Evolutionary conservation across 1,284 basidiomycete species (phyloP), one percentile per base, ranked within the genome.

Genomic region (Vanrija sp.): DNA sequence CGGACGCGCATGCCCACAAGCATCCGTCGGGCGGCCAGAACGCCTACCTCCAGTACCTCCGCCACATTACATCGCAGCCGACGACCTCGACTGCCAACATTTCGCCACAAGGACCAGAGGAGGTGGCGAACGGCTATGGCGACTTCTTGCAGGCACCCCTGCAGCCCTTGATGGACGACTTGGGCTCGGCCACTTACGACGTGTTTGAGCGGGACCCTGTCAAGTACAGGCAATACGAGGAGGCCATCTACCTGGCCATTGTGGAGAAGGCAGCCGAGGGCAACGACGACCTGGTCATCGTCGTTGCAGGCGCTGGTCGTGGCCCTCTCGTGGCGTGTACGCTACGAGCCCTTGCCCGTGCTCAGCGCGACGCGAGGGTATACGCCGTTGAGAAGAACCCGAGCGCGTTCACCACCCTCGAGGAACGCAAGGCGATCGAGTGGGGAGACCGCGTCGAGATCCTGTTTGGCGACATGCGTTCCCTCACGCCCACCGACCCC

Each of bases 381-480:
- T 94, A 91, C 64, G 96, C 90, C 0, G 83, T 99, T 36, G 96
- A 98, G 75, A 98, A 99, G 79, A 98, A 98, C 71, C 87, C 89
- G 1, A 91, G 86, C 68, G 93, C 93, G 8, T 93, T 84, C 69
- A 87, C 95, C 54, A 95, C 92, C 87, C 78, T 97, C 42, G 91
- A 96, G 75, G 84, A 87, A 59, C 81, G 89, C 54, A 83, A 88
- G 69, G 80, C 80, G 19, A 79, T 77, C 20, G 90, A 98, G 75
- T 98, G 96, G 96, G 84, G 84, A 18, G 79, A 83, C 49, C 81
- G 81, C 51, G 93, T 98, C 48, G 77, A 85, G 53, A 80, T 99
- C 25, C 70, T 95, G 22, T 89, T 87, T 69, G 94, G 95, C 5
- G 96, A 99, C 74, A 98, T 99, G 96, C 82, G 96, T 20, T 79